Evolutionary conservation across 192 early-diverging fungal species (phyloP).

Genomic region (Mortierella claussenii): DNA sequence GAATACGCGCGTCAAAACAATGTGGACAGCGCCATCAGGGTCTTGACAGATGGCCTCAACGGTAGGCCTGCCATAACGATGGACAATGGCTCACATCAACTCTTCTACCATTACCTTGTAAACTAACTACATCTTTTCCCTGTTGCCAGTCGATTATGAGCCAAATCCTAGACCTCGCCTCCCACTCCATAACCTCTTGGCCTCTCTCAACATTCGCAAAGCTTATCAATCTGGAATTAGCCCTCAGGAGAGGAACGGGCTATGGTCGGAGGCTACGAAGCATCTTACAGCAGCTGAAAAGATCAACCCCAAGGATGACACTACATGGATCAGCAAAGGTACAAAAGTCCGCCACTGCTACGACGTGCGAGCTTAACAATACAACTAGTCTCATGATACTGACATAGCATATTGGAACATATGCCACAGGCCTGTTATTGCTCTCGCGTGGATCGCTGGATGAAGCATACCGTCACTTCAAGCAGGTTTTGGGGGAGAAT

Average conservation of each 20-base stretch:
- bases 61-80: constrained; percentile 25
- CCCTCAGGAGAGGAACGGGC: constrained; percentile 60
- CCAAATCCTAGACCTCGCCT: constrained; percentile 65
- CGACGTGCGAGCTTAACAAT: neutral
- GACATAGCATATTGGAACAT: no score
- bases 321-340: constrained; percentile 81
- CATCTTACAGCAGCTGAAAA: constrained; percentile 81
- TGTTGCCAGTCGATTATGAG: constrained; percentile 32
- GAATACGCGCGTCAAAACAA: constrained; percentile 80
- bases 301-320: constrained; percentile 74
- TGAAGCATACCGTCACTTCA: constrained; percentile 63
- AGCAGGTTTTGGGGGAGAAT: constrained; percentile 60
- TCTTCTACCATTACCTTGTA: neutral
- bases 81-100: neutral
- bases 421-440: constrained; percentile 61
- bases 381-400: no score
- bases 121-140: neutral
- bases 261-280: constrained; percentile 75
- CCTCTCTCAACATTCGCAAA: constrained; percentile 79
- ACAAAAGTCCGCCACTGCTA: constrained; percentile 11
- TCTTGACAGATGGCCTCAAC: constrained; percentile 65
- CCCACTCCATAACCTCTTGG: constrained; percentile 78
- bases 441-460: constrained; percentile 64
- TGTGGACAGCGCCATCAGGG: constrained; percentile 65
- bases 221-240: constrained; percentile 55